Percentiles rank a stretch among this genome's conserved stretches.
Conservation (phyloP, 2,329 filamentous ascomycete genomes). For the Huntiella bhutanensis region DNA sequence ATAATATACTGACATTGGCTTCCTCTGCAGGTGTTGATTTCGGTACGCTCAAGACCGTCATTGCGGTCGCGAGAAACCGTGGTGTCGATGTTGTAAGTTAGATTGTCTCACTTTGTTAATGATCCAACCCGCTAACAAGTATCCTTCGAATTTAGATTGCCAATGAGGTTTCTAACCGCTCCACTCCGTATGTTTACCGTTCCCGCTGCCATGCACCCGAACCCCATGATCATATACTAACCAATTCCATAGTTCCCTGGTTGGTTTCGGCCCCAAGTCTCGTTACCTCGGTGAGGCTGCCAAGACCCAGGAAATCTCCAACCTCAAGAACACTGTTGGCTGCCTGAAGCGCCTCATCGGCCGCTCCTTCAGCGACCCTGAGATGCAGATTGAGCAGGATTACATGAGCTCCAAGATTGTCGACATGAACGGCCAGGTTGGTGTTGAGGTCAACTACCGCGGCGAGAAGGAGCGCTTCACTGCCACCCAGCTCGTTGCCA, state of each 20-base stretch:
- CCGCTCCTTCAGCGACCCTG: constrained; percentile 71
- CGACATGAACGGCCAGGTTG: constrained; percentile 85
- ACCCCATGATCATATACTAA: constrained; percentile 9
- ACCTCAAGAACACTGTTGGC: constrained; percentile 95
- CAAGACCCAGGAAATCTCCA: constrained; percentile 98
- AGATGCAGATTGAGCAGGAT: constrained; percentile 82
- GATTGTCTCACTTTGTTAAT: too few species aligned
- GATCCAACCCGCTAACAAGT: constrained; percentile 12
- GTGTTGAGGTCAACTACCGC: constrained; percentile 80
- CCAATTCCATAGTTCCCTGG: constrained; percentile 47
- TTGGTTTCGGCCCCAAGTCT: constrained; percentile 85
- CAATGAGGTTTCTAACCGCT: constrained; percentile 97
- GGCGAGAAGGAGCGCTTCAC: constrained; percentile 92
- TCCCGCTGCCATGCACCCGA: constrained; percentile 7
- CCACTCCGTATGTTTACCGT: constrained; percentile 67
- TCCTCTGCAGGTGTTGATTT: constrained; percentile 57
- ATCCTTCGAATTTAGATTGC: constrained; percentile 44
- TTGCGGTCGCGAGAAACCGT: constrained; percentile 93
- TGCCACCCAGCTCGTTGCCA: constrained; percentile 81
- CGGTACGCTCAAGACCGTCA: constrained; percentile 89
- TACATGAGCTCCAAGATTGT: constrained; percentile 72
- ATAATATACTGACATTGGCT: too few species aligned
- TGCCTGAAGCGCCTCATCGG: constrained; percentile 85
- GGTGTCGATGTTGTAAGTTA: constrained; percentile 92
- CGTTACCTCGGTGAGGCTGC: constrained; percentile 88